Evolutionary conservation across 352 stramenopile genomes (phyloP).

Genomic region (Pythium vanterpoolii): DNA sequence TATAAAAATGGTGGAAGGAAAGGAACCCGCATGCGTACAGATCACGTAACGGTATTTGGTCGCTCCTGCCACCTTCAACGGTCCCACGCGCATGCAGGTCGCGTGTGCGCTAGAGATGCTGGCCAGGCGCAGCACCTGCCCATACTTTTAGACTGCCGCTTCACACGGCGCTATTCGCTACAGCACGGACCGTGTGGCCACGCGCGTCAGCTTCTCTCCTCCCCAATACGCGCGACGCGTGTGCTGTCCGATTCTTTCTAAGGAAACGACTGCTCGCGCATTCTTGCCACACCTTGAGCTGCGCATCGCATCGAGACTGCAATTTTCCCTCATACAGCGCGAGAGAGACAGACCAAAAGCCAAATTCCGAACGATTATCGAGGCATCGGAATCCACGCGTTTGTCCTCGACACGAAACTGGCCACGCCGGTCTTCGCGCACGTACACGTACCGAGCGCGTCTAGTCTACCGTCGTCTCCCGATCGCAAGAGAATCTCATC

Average conservation of each 20-base stretch:
- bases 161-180: neutral
- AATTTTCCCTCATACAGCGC: neutral
- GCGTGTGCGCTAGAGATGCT: too few species aligned
- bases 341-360: neutral
- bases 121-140: too few species aligned
- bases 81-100: too few species aligned
- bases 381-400: neutral
- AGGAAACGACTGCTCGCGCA: constrained; percentile 1
- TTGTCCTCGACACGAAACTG: constrained; percentile 6
- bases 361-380: too few species aligned
- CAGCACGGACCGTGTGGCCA: too few species aligned
- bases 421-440: neutral
- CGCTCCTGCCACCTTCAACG: neutral
- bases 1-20: constrained; percentile 10
- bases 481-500: neutral
- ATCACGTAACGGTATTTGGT: neutral
- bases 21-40: neutral
- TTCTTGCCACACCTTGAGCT: neutral
- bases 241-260: neutral
- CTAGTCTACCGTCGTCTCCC: too few species aligned
- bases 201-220: neutral
- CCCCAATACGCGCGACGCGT: neutral
- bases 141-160: neutral
- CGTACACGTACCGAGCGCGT: too few species aligned
- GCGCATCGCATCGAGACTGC: neutral